Conservation (phyloP, 176 grass and related monocot species). For the Ampelocalamus luodianensis region DNA sequence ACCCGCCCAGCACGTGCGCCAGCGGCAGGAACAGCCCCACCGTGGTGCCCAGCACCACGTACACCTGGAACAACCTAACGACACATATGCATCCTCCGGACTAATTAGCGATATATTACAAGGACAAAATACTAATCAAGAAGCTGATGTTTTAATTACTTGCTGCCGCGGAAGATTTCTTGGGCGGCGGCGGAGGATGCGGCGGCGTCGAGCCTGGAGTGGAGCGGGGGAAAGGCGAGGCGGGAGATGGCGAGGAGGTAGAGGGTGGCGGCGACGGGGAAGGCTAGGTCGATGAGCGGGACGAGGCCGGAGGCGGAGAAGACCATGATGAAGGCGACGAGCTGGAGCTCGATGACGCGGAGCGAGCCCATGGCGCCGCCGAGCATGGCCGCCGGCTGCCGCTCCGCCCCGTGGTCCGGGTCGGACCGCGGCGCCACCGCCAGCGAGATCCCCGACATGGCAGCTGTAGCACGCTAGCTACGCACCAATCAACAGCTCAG, state of each 20-base stretch:
- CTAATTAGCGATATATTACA: not conserved
- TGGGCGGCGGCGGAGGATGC: conserved; percentile 20
- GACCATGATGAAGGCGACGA: conserved; percentile 97
- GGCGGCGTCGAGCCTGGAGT: conserved; percentile 31
- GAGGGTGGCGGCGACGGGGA: conserved; percentile 66
- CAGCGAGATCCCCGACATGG: conserved; percentile 70
- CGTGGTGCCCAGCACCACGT: conserved; percentile 72
- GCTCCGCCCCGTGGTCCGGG: conserved; percentile 43
- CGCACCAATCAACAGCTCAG: not conserved
- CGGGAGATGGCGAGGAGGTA: conserved; percentile 71
- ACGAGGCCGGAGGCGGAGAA: conserved; percentile 91
- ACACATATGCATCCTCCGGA: not conserved
- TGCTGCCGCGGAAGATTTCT: conserved; percentile 60
- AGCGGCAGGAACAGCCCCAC: too few species aligned
- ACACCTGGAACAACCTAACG: conserved; percentile 56
- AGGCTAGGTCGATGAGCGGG: conserved; percentile 73
- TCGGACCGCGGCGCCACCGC: conserved; percentile 60
- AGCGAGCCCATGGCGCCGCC: conserved; percentile 84
- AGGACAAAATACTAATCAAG: not conserved
- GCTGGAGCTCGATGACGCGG: conserved; percentile 91
- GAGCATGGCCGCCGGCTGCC: conserved; percentile 50
- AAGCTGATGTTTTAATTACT: not conserved
- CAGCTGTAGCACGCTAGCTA: not conserved
- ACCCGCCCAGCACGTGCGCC: too few species aligned
- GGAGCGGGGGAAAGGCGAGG: conserved; percentile 68